Evolutionary conservation across 2,329 filamentous ascomycete species (phyloP).

Genomic region (Bertia moriformis): DNA sequence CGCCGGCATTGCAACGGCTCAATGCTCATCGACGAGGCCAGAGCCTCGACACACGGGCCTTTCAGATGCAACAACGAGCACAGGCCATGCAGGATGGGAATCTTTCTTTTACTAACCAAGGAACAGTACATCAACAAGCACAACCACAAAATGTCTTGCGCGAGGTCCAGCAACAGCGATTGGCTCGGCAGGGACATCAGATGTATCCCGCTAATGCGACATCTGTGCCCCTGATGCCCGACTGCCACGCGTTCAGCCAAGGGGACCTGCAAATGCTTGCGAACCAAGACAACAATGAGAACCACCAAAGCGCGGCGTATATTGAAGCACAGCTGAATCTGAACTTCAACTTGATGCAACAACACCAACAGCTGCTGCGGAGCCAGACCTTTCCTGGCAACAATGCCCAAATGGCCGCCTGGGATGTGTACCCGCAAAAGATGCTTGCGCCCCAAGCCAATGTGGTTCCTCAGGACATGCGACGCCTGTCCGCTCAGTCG

Average conservation of each 20-base stretch:
- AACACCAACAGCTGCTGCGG: background rate
- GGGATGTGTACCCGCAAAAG: background rate
- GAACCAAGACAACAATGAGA: background rate
- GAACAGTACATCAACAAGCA: background rate
- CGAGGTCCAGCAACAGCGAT: background rate
- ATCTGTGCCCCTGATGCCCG: background rate
- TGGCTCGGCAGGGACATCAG: background rate
- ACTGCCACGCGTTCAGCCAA: background rate
- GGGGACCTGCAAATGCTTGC: background rate
- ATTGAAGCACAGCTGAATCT: background rate
- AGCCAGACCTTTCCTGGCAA: background rate
- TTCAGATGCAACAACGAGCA: no score
- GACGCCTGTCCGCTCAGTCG: background rate
- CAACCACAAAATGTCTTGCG: background rate
- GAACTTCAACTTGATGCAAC: background rate
- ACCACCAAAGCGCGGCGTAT: background rate
- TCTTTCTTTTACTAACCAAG: background rate
- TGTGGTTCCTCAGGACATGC: background rate
- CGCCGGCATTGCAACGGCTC: background rate
- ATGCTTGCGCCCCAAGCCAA: background rate
- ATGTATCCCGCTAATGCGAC: background rate
- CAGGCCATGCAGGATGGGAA: background rate
- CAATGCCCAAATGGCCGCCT: no score
- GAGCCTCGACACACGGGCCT: background rate
- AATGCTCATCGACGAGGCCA: background rate